These are phyloP conservation scores for Cucumis melo DNA, from an alignment of 306 rosid genomes.

Conservation along the genomic window DNA sequence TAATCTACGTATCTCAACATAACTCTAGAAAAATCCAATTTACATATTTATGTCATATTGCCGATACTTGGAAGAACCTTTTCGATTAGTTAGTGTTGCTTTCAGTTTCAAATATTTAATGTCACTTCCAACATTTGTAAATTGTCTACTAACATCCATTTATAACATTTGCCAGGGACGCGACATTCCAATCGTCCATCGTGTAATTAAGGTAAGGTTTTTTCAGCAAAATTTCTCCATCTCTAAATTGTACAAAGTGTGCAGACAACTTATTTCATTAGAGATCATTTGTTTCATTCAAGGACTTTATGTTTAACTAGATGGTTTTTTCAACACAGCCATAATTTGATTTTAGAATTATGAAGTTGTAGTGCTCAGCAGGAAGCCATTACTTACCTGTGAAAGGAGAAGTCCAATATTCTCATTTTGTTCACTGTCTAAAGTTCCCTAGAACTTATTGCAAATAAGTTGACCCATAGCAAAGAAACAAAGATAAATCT, in stretches of 20 bases:
- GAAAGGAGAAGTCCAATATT: neutral
- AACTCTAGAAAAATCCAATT: too few species aligned
- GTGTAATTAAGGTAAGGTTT: conserved; percentile 51
- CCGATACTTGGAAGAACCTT: too few species aligned
- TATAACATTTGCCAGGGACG: conserved; percentile 39
- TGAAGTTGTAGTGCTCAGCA: neutral
- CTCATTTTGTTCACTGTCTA: neutral
- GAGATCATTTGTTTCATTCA: neutral
- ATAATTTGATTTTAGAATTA: neutral
- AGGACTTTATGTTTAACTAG: neutral
- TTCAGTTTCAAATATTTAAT: too few species aligned
- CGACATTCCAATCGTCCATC: conserved; percentile 68
- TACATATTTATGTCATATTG: too few species aligned
- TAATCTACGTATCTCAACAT: too few species aligned
- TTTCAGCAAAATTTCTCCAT: conserved; percentile 2
- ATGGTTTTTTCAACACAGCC: neutral
- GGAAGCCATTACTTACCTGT: neutral
- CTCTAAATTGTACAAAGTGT: neutral
- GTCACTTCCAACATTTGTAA: neutral
- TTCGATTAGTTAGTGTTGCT: too few species aligned
- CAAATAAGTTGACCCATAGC: neutral
- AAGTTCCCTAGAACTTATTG: neutral
- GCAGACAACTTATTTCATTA: neutral
- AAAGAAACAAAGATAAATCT: neutral
- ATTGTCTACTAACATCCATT: conserved; percentile 9